phyloP scores from a whole-genome alignment of 768 basidiomycete species.

The Collybiopsis luxurians region DNA sequence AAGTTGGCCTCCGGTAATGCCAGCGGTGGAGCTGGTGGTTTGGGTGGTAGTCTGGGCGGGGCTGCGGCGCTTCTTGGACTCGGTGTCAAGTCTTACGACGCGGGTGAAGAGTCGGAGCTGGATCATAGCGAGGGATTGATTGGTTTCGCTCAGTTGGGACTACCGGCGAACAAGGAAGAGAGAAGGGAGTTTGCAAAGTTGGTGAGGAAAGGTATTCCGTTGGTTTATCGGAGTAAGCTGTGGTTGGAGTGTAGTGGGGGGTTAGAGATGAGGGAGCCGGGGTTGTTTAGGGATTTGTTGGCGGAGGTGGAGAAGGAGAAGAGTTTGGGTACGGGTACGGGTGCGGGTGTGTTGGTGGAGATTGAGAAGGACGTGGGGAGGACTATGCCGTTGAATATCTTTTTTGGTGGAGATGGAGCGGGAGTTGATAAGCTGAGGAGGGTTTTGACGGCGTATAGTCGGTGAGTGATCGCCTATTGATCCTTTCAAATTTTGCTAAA shows the following conservation, averaged over 20 bases:
- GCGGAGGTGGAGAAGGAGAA: slow-evolving; percentile 30
- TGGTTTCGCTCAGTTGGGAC: slow-evolving; percentile 86
- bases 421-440: slow-evolving; percentile 90
- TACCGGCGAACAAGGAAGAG: slow-evolving; percentile 74
- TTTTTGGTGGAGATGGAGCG: slow-evolving; percentile 95
- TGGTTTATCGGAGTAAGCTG: slow-evolving; percentile 82
- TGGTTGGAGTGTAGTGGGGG: slow-evolving; percentile 96
- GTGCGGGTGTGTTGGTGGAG: slow-evolving; percentile 55
- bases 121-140: slow-evolving; percentile 83
- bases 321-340: slow-evolving; percentile 26
- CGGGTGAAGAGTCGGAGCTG: slow-evolving; percentile 69
- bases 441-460: slow-evolving; percentile 88
- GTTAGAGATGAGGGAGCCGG: slow-evolving; percentile 89
- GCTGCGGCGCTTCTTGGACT: slow-evolving; percentile 70
- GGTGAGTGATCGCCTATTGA: slow-evolving; percentile 48
- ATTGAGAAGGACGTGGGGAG: slow-evolving; percentile 95
- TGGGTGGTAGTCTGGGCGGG: slow-evolving; percentile 28
- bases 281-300: slow-evolving; percentile 84
- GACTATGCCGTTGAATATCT: slow-evolving; percentile 93
- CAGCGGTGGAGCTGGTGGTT: background rate
- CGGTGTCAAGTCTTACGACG: slow-evolving; percentile 35
- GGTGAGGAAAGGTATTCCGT: slow-evolving; percentile 83
- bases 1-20: slow-evolving; percentile 15
- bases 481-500: no score
- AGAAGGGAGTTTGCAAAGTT: slow-evolving; percentile 77